phyloP scores from a whole-genome alignment of 208 protist species.

The Leishmania aethiopica region DNA sequence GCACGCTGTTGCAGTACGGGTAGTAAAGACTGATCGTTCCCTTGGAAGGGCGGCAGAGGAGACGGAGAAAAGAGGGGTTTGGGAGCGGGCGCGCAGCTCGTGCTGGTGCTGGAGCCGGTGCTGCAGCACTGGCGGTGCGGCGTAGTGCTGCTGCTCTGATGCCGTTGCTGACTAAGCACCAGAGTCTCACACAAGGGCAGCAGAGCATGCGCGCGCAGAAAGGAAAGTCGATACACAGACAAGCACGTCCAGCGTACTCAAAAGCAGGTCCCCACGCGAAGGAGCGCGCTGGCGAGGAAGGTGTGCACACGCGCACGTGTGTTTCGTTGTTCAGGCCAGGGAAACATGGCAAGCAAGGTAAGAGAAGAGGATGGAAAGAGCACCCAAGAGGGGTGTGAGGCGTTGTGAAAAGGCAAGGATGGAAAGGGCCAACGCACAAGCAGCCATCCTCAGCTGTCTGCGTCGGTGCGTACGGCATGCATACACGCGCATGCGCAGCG shows the following conservation, averaged over 20 bases:
- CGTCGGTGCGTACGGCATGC: background rate
- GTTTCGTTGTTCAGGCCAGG: background rate
- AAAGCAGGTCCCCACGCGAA: background rate
- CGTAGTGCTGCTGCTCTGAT: background rate
- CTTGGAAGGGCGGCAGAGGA: background rate
- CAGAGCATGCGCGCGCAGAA: background rate
- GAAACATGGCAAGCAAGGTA: background rate
- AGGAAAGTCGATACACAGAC: background rate
- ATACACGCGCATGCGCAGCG: background rate
- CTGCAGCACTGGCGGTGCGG: background rate
- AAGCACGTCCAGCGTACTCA: background rate
- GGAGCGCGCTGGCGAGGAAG: background rate
- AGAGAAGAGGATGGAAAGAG: background rate
- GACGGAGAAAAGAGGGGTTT: background rate
- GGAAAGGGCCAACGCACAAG: background rate
- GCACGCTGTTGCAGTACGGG: background rate
- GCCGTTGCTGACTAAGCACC: background rate
- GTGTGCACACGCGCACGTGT: background rate
- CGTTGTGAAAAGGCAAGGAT: background rate
- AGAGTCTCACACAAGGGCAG: background rate
- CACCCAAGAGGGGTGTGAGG: background rate
- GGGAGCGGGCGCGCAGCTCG: background rate
- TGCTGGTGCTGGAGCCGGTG: background rate
- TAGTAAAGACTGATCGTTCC: background rate
- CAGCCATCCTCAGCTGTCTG: background rate